These are phyloP conservation scores for Lasiosphaeris hirsuta DNA, from an alignment of 495 filamentous ascomycete species.

Conservation along the genomic window DNA sequence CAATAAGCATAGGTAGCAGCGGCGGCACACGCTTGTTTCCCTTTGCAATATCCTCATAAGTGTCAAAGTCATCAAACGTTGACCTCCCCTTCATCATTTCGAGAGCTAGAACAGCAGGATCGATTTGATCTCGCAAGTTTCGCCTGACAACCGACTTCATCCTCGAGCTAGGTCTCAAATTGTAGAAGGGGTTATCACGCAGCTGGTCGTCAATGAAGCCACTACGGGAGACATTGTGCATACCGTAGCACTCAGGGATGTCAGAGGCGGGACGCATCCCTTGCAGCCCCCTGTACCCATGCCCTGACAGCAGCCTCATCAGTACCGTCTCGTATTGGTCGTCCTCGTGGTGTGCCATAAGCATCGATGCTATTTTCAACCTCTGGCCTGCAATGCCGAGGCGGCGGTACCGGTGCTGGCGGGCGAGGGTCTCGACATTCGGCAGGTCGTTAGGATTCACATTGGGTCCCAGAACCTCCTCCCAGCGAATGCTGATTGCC, in stretches of 20 bases:
- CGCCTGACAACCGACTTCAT: constrained; percentile 19
- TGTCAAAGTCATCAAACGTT: constrained; percentile 12
- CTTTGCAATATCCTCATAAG: constrained; percentile 25
- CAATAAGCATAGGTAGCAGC: constrained; percentile 40
- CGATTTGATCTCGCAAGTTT: constrained; percentile 21
- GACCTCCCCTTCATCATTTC: constrained; percentile 12
- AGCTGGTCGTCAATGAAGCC: constrained; percentile 49
- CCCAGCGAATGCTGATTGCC: constrained; percentile 39
- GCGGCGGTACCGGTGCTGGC: constrained; percentile 67
- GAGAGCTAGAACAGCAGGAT: constrained; percentile 7
- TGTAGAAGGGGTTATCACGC: constrained; percentile 23
- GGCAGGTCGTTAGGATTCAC: constrained; percentile 44
- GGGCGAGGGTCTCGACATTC: constrained; percentile 76
- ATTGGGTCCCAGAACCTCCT: constrained; percentile 7
- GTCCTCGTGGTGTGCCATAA: constrained; percentile 80
- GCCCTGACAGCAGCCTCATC: constrained; percentile 63
- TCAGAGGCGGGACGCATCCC: constrained; percentile 62
- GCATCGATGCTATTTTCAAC: constrained; percentile 48
- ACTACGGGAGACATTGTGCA: constrained; percentile 68
- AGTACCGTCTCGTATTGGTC: constrained; percentile 88
- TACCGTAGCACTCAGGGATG: constrained; percentile 79
- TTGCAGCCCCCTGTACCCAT: constrained; percentile 59
- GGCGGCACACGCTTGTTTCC: constrained; percentile 7
- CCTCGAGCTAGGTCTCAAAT: constrained; percentile 12
- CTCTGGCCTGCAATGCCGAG: constrained; percentile 60